Conservation (phyloP, 2,329 filamentous ascomycete genomes). For the Endoconidiophora laricicola region DNA sequence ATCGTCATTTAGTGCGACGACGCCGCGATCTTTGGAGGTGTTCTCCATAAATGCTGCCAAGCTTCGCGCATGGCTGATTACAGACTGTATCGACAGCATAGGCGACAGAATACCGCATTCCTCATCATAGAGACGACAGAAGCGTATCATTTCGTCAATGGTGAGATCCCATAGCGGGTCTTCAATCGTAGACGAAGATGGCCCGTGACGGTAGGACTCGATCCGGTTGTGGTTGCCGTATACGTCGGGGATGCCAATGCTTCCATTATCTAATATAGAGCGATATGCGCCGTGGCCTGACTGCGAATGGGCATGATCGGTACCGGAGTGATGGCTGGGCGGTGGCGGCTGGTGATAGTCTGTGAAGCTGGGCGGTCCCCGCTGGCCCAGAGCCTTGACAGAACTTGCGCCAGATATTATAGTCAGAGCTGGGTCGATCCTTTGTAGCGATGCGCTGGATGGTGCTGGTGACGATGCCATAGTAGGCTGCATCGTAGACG, state of each 20-base stretch:
- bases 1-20: conserved; percentile 28
- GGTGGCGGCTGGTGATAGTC: conserved; percentile 8
- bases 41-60: conserved; percentile 57
- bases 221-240: not conserved
- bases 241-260: conserved; percentile 1
- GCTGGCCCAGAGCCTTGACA: conserved; percentile 4
- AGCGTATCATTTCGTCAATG: conserved; percentile 61
- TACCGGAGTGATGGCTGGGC: conserved; percentile 10
- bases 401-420: conserved; percentile 10
- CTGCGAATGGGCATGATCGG: conserved; percentile 9
- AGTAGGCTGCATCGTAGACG: conserved; percentile 2
- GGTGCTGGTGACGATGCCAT: conserved; percentile 7
- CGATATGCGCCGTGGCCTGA: conserved; percentile 10
- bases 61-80: conserved; percentile 52
- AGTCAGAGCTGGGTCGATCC: conserved; percentile 10
- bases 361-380: conserved; percentile 4
- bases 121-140: conserved; percentile 71
- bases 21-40: conserved; percentile 19
- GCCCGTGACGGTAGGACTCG: conserved; percentile 5
- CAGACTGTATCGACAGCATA: conserved; percentile 54
- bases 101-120: conserved; percentile 91
- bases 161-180: conserved; percentile 71
- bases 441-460: conserved; percentile 12
- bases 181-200: conserved; percentile 15
- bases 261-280: conserved; percentile 9